These are phyloP conservation scores for Kodamaea arcana DNA, from an alignment of 1,139 yeast species.

Conservation along the genomic window DNA sequence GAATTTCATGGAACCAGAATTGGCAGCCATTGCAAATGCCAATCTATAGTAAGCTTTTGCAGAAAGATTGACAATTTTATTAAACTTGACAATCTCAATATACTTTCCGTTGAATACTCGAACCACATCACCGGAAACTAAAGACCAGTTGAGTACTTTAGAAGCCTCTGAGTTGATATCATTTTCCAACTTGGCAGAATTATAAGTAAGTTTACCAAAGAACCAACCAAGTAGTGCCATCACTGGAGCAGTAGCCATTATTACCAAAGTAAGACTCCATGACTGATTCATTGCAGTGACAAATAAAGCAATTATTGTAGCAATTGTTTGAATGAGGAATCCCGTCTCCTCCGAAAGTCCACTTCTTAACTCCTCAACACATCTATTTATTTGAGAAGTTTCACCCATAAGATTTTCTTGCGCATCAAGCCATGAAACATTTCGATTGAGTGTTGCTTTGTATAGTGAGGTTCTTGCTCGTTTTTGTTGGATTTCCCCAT, in stretches of 20 bases:
- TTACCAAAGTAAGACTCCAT: conserved; percentile 79
- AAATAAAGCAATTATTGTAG: conserved; percentile 53
- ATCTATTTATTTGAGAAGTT: conserved; percentile 61
- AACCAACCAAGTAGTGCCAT: conserved; percentile 47
- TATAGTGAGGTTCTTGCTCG: conserved; percentile 50
- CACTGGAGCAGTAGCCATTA: conserved; percentile 68
- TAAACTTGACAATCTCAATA: conserved; percentile 47
- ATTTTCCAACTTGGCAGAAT: conserved; percentile 57
- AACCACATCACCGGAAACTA: conserved; percentile 56
- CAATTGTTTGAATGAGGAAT: conserved; percentile 46
- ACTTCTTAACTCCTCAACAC: conserved; percentile 71
- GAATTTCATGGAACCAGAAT: conserved; percentile 54
- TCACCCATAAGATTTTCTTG: conserved; percentile 56
- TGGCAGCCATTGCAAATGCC: conserved; percentile 50
- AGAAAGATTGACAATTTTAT: conserved; percentile 35
- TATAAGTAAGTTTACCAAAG: conserved; percentile 51
- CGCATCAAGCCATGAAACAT: conserved; percentile 58
- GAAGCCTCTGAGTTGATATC: conserved; percentile 52
- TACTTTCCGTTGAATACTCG: conserved; percentile 58
- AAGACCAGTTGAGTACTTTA: conserved; percentile 64
- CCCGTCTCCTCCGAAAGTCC: conserved; percentile 71
- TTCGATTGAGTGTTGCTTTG: conserved; percentile 30
- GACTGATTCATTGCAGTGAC: conserved; percentile 70
- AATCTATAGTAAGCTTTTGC: conserved; percentile 45
- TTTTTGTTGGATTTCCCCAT: conserved; percentile 69